Evolutionary conservation across 177 flowering plant species (phyloP), one percentile per base, ranked within the genome.

Genomic region (Telopea speciosissima): DNA sequence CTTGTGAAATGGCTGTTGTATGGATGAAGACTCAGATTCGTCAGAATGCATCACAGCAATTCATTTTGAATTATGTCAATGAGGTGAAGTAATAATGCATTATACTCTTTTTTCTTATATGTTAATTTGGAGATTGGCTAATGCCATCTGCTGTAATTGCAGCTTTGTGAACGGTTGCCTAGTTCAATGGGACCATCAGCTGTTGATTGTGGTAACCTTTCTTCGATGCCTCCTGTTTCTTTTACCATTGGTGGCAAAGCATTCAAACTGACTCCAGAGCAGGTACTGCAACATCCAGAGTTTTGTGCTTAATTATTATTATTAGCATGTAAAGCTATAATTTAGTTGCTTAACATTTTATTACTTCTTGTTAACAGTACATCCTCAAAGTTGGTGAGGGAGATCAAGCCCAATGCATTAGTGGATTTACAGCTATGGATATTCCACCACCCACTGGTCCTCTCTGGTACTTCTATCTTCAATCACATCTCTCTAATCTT

Each of bases 181-280:
- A 92, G 93, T 76, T 95, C 95, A 70, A 92, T 87, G 92, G 93
- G 93, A 72, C 88, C 88, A 78, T 90, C 98, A 23, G 86, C 84
- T 36, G 95, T 94, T 75, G 95, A 89, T 76, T 94, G 98, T 77
- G 66, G 14, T 62, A 73, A 68, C 11, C 68, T 92, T 36, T 79
- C 90, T 62, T 77, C 90, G 60, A 77, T 92, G 97, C 97, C 98
- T 10, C 80, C 62, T 65, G 79, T 92, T 68, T 80, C 97, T 58
- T 88, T 92, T 42, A 90, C 90, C 44, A 88, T 93, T 71, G 97
- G 91, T 71, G 93, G 85, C 23, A 87, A 77, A 76, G 62, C 62
- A n/a, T 93, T 93, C 73, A 89, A 85, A 49, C 95, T 93, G 49
- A 67, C 79, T 28, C 90, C 98, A 17, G 83, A 88, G 68, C 83